Conservation (phyloP, 129 eudicot genomes). For the Artemisia tridentata region DNA sequence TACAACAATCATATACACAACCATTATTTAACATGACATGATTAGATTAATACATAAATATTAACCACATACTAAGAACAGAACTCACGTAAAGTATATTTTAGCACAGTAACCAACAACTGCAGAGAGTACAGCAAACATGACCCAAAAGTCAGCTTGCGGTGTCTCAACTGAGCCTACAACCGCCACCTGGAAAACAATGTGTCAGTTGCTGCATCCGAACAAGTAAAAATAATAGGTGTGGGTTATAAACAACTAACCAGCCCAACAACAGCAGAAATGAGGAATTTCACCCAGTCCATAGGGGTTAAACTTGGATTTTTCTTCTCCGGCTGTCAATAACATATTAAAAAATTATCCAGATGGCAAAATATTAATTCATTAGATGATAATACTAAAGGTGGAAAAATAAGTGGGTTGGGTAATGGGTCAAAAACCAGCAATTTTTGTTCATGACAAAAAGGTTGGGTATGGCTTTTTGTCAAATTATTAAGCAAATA, state of each 20-base stretch:
- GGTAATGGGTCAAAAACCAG: background rate
- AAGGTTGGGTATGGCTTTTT: background rate
- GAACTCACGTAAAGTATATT: conserved; percentile 83
- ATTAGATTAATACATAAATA: background rate
- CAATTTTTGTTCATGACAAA: background rate
- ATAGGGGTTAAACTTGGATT: conserved; percentile 96
- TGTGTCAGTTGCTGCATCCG: background rate
- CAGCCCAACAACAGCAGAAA: conserved; percentile 90
- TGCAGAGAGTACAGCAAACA: conserved; percentile 80
- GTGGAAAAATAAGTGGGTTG: background rate
- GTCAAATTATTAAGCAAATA: background rate
- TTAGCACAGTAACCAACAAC: conserved; percentile 92
- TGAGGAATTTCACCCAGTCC: conserved; percentile 95
- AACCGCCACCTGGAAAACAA: conserved; percentile 68
- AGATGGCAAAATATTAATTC: background rate
- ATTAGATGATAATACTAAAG: background rate
- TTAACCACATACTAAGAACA: conserved; percentile 14
- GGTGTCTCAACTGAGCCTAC: conserved; percentile 80
- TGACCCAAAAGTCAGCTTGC: conserved; percentile 92
- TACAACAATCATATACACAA: conserved; percentile 34
- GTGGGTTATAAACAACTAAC: conserved; percentile 41
- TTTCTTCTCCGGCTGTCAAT: conserved; percentile 86
- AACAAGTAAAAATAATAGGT: background rate
- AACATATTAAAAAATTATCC: conserved; percentile 3
- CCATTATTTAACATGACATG: conserved; percentile 2